Conservation (phyloP, 179 eudicot genomes). For the Gypsophila paniculata region DNA sequence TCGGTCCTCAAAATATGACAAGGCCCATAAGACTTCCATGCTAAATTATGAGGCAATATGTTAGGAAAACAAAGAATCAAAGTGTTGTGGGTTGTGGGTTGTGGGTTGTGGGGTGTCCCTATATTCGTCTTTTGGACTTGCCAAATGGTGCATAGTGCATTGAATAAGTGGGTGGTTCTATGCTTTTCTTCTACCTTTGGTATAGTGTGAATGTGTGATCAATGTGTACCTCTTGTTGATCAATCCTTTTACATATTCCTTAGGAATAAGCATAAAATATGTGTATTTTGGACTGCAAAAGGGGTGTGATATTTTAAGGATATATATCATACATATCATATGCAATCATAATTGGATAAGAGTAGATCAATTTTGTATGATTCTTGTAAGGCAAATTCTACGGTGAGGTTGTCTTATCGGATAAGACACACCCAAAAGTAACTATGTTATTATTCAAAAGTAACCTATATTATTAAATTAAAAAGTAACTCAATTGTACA, state of each 20-base stretch:
- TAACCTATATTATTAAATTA: too few relatives aligned
- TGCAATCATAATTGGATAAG: constrained; percentile 22
- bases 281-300: constrained; percentile 18
- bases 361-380: constrained; percentile 16
- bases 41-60: constrained; percentile 20
- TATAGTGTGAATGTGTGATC: not conserved
- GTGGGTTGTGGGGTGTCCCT: constrained; percentile 19
- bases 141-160: constrained; percentile 23
- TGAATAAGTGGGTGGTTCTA: constrained; percentile 29
- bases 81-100: constrained; percentile 18
- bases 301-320: constrained; percentile 18
- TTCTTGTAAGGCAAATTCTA: too few relatives aligned
- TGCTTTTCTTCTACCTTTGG: constrained; percentile 2
- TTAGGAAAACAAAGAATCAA: constrained; percentile 18
- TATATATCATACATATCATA: constrained; percentile 15
- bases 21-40: constrained; percentile 16
- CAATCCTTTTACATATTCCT: constrained; percentile 8
- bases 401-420: too few relatives aligned
- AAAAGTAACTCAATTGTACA: too few relatives aligned
- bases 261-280: constrained; percentile 17
- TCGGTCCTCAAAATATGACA: not conserved
- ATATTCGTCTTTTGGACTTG: constrained; percentile 28
- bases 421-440: too few relatives aligned
- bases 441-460: too few relatives aligned
- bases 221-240: constrained; percentile 20